Evolutionary conservation across 164 flowering plant genomes (phyloP), one percentile per base, ranked within the genome.

Genomic region (Stephania cephalantha): DNA sequence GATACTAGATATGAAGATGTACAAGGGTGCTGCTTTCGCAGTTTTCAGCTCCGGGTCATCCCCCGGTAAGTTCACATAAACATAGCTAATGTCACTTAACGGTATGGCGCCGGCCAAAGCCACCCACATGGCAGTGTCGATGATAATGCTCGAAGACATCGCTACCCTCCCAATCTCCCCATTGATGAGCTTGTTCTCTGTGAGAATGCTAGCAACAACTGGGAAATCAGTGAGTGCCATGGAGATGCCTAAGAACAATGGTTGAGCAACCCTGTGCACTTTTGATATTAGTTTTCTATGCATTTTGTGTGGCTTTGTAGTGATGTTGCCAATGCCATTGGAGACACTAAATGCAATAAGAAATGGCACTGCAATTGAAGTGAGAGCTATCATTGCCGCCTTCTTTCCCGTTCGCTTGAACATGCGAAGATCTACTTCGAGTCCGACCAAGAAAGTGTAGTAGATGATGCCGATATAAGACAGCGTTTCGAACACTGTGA

Each of bases 91-190:
- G 4, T 70, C 48, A 20, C 25, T 9, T 70, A 17, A 20, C 20
- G 80, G 71, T 0, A 64, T 74, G 15, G 52, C 48, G 42, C 73
- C 53, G 0, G 79, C 74, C 18, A 80, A 50, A 12, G 77, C 15
- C 20, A 79, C 75, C 81, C 81, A 82, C 3, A 42, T 12, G 7
- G 2, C 30, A n/a, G 50, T 7, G 8, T 71, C 65, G 9, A 48
- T 53, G 15, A 71, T 29, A n/a, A 71, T 25, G 4, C 65, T 35
- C 2, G 65, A 25, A 12, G 64, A 25, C 73, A 53, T 71, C 64
- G 65, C 10, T 52, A 53, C 9, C 55, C 50, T 71, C n/a, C 64
- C 73, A 53, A 53, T 15, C 2, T 71, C 65, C 2, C 65, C 30
- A 46, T 53, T 53, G 20, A 71, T 42, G 55, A 71, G 45, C 10